Conservation (phyloP, 352 stramenopile genomes). For the Pythium dissotocum region DNA sequence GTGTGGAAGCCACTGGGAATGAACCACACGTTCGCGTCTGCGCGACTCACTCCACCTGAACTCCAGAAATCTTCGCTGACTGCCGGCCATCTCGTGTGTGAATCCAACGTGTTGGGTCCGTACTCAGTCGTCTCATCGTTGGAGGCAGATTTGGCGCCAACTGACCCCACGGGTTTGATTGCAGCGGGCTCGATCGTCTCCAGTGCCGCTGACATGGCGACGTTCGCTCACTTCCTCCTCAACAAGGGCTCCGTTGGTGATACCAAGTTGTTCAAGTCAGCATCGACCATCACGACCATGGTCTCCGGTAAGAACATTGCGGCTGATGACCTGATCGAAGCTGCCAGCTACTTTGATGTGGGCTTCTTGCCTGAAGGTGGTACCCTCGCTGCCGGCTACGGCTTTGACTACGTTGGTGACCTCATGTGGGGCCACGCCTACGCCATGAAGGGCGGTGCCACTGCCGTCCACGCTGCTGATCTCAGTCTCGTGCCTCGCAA, state of each 20-base stretch:
- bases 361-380: constrained; percentile 48
- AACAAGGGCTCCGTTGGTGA: constrained; percentile 60
- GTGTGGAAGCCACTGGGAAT: constrained; percentile 63
- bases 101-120: constrained; percentile 41
- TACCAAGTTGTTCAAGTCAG: constrained; percentile 44
- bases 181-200: constrained; percentile 53
- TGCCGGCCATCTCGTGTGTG: constrained; percentile 49
- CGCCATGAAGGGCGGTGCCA: constrained; percentile 63
- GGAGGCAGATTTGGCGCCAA: constrained; percentile 30
- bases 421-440: constrained; percentile 62
- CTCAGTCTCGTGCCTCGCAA: constrained; percentile 45
- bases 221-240: constrained; percentile 46
- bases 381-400: constrained; percentile 58
- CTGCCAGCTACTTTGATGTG: constrained; percentile 36
- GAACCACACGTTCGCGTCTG: constrained; percentile 49
- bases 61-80: constrained; percentile 15
- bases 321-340: constrained; percentile 34
- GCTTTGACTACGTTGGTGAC: constrained; percentile 52
- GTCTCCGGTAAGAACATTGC: constrained; percentile 50
- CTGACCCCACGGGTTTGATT: constrained; percentile 25
- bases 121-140: constrained; percentile 37
- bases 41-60: constrained; percentile 8
- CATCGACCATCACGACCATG: constrained; percentile 46
- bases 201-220: constrained; percentile 52
- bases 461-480: constrained; percentile 43